Evolutionary conservation across 768 basidiomycete species (phyloP).

Genomic region (Tubosaeta sp.): DNA sequence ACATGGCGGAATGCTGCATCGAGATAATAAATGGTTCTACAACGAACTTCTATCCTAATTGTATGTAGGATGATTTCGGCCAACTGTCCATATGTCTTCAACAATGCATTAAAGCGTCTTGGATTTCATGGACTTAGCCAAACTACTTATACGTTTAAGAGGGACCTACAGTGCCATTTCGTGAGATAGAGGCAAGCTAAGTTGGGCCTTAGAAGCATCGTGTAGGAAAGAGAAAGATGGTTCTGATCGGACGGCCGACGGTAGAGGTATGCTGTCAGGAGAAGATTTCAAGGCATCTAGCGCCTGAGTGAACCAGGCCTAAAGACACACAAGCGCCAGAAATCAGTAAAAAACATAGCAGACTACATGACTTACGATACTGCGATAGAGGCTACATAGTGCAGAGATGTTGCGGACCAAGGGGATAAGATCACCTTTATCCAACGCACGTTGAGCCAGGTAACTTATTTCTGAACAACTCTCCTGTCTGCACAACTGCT

Average conservation of each 20-base stretch:
- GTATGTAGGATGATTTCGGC: slow-evolving; percentile 84
- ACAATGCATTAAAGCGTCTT: slow-evolving; percentile 87
- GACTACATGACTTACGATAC: slow-evolving; percentile 57
- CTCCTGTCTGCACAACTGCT: slow-evolving; percentile 70
- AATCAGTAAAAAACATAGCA: background rate
- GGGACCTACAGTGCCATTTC: slow-evolving; percentile 83
- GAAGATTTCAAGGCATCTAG: slow-evolving; percentile 62
- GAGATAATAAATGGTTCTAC: slow-evolving; percentile 77
- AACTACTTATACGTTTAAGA: background rate
- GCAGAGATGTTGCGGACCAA: slow-evolving; percentile 70
- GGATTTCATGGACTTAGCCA: slow-evolving; percentile 8
- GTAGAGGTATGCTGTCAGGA: slow-evolving; percentile 47
- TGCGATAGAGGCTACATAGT: slow-evolving; percentile 77
- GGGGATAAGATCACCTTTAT: slow-evolving; percentile 61
- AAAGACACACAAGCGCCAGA: slow-evolving; percentile 3
- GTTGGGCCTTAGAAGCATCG: slow-evolving; percentile 37
- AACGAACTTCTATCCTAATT: slow-evolving; percentile 83
- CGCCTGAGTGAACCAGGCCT: slow-evolving; percentile 86
- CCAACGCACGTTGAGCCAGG: slow-evolving; percentile 50
- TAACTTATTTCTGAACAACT: slow-evolving; percentile 72
- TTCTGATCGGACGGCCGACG: slow-evolving; percentile 43
- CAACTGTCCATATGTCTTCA: slow-evolving; percentile 88
- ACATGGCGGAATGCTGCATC: slow-evolving; percentile 77
- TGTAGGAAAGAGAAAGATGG: slow-evolving; percentile 43
- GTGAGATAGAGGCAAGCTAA: slow-evolving; percentile 72